A percentile compares a stretch with the other conserved stretches of the same genome.
phyloP scores from a whole-genome alignment of 1,284 basidiomycete genomes.

The Fistulinella cinereoalba region DNA sequence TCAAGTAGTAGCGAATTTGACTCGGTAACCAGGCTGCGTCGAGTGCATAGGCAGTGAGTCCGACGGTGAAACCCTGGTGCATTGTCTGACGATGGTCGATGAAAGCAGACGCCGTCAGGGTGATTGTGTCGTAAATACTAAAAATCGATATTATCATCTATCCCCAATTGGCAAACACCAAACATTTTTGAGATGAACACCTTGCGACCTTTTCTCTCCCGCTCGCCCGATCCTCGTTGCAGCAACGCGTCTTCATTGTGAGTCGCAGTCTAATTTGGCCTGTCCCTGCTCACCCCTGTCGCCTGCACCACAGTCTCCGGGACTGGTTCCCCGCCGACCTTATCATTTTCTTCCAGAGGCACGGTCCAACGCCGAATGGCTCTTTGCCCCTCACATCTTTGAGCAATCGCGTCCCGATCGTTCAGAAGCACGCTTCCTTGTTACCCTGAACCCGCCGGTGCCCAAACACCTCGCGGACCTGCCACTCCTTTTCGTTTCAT shows the following conservation, averaged over 20 bases:
- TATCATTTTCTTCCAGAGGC: conserved; percentile 10
- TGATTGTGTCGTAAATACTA: too few relatives aligned
- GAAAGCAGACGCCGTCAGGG: too few relatives aligned
- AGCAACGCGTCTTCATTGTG: conserved; percentile 13
- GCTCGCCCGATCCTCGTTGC: conserved; percentile 5
- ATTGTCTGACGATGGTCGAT: too few relatives aligned
- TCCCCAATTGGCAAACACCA: conserved; percentile 10
- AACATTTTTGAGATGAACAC: not conserved
- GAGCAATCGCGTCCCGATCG: conserved; percentile 18
- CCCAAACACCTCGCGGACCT: not conserved
- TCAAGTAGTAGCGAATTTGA: too few relatives aligned
- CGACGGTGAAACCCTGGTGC: too few relatives aligned
- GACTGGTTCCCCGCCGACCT: conserved; percentile 10
- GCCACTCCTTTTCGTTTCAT: conserved; percentile 17
- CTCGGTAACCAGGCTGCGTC: too few relatives aligned
- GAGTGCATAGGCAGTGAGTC: too few relatives aligned
- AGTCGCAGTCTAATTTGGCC: not conserved
- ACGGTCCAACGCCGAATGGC: conserved; percentile 23
- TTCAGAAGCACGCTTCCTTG: conserved; percentile 7
- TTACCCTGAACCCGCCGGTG: conserved; percentile 2
- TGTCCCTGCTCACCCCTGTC: not conserved
- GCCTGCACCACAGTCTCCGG: not conserved
- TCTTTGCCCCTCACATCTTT: conserved; percentile 16
- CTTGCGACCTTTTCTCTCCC: conserved; percentile 3
- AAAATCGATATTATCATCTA: too few relatives aligned